Base-by-base conservation (phyloP, 83 land plant species). In the Picea engelmannii region DNA sequence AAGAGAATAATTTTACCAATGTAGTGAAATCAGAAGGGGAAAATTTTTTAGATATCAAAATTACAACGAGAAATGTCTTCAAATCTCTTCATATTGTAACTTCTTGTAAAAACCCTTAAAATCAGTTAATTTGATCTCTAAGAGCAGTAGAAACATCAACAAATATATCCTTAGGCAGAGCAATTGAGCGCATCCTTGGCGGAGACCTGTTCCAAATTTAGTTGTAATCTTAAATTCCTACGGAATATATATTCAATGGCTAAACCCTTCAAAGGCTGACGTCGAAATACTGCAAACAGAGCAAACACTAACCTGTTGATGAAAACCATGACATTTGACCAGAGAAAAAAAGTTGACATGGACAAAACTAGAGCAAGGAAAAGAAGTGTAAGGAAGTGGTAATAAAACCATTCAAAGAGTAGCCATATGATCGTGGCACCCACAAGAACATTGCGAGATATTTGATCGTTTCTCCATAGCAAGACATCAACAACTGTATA, bases 401-500 rank as follows among this genome's bases (percentile, higher is more conserved):
- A 94, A 52, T 90, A 83, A 2, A 89, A 83, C 85, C 85, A 84
- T 65, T 97, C 95, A 65, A 97, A 91, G 35, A 97, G 82, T 60
- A 94, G 63, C 93, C 95, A 95, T 24, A 82, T 77, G 4, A 86
- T 83, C 2, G 97, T 94, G 1, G 92, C 91, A 78, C 86, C 86
- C 27, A 62, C 66, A 62, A 94, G 59, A 60, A 91, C 85, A 58
- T 93, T 80, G 0, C 85, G 82, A 31, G 90, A 90, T 67, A 92
- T 86, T 78, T 86, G 85, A 83, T 90, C 0, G 1, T 92, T 89
- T 90, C 93, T 89, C 93, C 92, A 94, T 64, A 92, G 69, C 64
- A 94, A 62, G 76, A 94, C 93, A 86, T 94, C 95, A 76, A 93
- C 93, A 86, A 91, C 95, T 94, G 60, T 20, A 84, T 49, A 49